A percentile compares a stretch with the other conserved stretches of the same genome.
These are phyloP conservation scores for Bryopsis sp. DNA, from an alignment of 139 green algal species.

Conservation along the genomic window DNA sequence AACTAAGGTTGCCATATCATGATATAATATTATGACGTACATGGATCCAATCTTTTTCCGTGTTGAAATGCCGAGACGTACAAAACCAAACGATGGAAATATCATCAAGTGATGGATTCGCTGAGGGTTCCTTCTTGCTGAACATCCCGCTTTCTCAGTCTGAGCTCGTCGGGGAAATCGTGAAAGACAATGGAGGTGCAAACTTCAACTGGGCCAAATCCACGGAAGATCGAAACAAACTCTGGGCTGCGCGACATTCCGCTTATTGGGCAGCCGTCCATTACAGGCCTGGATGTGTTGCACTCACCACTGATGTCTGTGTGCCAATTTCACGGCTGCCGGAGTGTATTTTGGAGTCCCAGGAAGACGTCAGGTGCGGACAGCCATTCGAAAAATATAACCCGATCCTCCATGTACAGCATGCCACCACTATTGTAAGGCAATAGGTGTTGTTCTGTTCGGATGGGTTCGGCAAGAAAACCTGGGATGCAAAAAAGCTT, in stretches of 20 bases:
- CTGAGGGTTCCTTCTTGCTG: too few relatives aligned
- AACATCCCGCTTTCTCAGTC: conserved; percentile 19
- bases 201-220: conserved; percentile 34
- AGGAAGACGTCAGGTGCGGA: neutral
- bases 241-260: conserved; percentile 45
- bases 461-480: too few relatives aligned
- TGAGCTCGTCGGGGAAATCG: conserved; percentile 30
- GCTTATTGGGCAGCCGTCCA: conserved; percentile 30
- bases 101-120: too few relatives aligned
- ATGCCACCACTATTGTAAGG: neutral
- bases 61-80: too few relatives aligned
- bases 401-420: neutral
- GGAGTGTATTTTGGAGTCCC: conserved; percentile 22
- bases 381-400: neutral
- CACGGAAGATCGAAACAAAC: conserved; percentile 34
- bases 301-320: conserved; percentile 32
- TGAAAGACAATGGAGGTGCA: conserved; percentile 21
- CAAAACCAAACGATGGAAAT: too few relatives aligned
- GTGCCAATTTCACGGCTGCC: conserved; percentile 32
- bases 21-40: too few relatives aligned
- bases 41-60: too few relatives aligned
- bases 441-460: too few relatives aligned
- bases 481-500: too few relatives aligned
- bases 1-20: too few relatives aligned
- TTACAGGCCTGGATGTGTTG: conserved; percentile 13